A percentile compares a stretch with the other conserved stretches of the same genome.
Evolutionary conservation across 345 rosid species (phyloP).

Genomic region (Sisymbrium altissimum): DNA sequence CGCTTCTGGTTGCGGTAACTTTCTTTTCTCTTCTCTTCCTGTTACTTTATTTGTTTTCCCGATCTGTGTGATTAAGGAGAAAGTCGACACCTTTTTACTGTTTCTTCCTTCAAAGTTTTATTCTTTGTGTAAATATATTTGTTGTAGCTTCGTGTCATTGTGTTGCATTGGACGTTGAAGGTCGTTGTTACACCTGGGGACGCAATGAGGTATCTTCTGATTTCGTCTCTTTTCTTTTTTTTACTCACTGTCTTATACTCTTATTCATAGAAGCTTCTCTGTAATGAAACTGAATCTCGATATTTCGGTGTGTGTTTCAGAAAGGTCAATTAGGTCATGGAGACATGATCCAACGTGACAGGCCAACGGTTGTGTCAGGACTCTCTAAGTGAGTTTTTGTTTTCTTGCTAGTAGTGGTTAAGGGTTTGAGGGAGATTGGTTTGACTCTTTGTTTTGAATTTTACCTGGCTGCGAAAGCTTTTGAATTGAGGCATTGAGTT

Average conservation of each 20-base stretch:
- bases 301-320: slow-evolving; percentile 44
- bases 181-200: slow-evolving; percentile 98
- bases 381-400: slow-evolving; percentile 63
- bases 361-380: slow-evolving; percentile 89
- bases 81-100: neutral
- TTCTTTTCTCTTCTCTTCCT: neutral
- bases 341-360: slow-evolving; percentile 82
- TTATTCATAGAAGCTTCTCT: neutral
- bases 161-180: slow-evolving; percentile 92
- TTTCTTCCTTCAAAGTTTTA: neutral
- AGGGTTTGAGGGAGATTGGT: neutral
- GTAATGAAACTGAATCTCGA: slow-evolving; percentile 7
- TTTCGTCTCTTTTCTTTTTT: neutral
- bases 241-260: neutral
- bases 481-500: neutral
- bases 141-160: slow-evolving; percentile 86
- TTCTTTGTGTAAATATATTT: slow-evolving; percentile 5
- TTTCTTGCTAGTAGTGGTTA: neutral
- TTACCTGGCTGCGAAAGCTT: neutral
- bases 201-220: slow-evolving; percentile 72
- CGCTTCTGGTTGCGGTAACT: slow-evolving; percentile 80
- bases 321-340: slow-evolving; percentile 98
- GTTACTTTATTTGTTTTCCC: neutral
- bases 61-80: slow-evolving; percentile 12
- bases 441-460: neutral